Conservation (phyloP, 441 rosid genomes). For the Pelargonium citronellum region DNA sequence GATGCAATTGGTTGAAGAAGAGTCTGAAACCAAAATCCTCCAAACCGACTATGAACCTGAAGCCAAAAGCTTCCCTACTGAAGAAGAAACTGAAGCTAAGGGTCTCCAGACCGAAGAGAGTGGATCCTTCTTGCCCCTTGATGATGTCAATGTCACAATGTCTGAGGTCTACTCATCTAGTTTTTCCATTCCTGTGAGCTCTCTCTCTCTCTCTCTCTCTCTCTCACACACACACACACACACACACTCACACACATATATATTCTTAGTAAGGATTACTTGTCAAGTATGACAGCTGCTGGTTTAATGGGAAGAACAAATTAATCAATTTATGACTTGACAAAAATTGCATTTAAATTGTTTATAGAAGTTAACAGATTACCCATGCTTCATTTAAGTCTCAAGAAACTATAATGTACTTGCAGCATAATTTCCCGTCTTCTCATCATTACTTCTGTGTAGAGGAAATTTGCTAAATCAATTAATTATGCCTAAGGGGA, state of each 20-base stretch:
- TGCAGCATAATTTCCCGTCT: too few relatives aligned
- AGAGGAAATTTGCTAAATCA: too few relatives aligned
- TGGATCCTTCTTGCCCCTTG: conserved; percentile 69
- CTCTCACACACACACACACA: too few relatives aligned
- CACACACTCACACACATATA: too few relatives aligned
- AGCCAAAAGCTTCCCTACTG: neutral
- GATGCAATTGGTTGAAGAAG: conserved; percentile 62
- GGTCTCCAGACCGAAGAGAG: conserved; percentile 60
- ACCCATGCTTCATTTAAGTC: neutral
- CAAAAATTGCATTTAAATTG: neutral
- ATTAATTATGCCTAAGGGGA: too few relatives aligned
- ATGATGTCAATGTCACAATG: conserved; percentile 57
- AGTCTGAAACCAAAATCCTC: neutral
- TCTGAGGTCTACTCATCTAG: conserved; percentile 58
- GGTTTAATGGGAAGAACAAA: neutral
- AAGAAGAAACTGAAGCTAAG: conserved; percentile 73
- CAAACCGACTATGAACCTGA: neutral
- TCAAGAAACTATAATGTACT: neutral
- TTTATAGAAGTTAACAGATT: neutral
- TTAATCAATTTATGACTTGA: neutral
- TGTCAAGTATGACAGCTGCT: neutral
- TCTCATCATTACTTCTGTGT: too few relatives aligned
- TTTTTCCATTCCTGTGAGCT: conserved; percentile 65
- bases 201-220: conserved; percentile 7
- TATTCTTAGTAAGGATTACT: neutral